phyloP scores from a whole-genome alignment of 2,329 filamentous ascomycete genomes.

The Helotiales sp. region DNA sequence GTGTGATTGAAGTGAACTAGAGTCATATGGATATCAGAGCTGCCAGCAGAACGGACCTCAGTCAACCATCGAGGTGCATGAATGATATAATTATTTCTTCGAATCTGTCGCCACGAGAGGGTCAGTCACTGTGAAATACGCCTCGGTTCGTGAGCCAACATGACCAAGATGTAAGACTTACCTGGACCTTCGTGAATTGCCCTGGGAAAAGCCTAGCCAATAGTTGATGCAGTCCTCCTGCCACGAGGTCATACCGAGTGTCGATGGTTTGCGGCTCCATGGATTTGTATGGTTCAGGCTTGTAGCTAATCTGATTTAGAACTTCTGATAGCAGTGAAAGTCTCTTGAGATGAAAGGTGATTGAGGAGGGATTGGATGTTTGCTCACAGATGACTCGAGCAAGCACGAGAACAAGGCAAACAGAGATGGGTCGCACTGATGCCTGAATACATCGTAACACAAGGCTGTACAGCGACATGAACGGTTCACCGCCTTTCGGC shows the following conservation, averaged over 20 bases:
- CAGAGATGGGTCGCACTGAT: not conserved
- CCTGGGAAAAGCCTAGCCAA: not conserved
- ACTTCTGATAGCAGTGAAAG: not conserved
- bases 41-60: slow-evolving; percentile 5
- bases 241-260: not conserved
- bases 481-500: not conserved
- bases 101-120: slow-evolving; percentile 3
- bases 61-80: slow-evolving; percentile 10
- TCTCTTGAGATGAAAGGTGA: not conserved
- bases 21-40: not conserved
- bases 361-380: not conserved
- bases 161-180: not conserved
- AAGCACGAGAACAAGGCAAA: not conserved
- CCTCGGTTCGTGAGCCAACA: not conserved
- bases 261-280: not conserved
- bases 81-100: slow-evolving; percentile 7
- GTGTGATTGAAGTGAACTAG: not conserved
- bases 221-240: not conserved
- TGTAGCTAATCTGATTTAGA: not conserved
- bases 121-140: not conserved
- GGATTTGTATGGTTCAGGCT: not conserved
- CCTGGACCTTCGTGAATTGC: not conserved
- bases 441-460: not conserved
- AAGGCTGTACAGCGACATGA: not conserved
- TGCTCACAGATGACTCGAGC: not conserved